These are phyloP conservation scores for Solanum ossicruentum DNA, from an alignment of 257 asterid species.

Conservation along the genomic window DNA sequence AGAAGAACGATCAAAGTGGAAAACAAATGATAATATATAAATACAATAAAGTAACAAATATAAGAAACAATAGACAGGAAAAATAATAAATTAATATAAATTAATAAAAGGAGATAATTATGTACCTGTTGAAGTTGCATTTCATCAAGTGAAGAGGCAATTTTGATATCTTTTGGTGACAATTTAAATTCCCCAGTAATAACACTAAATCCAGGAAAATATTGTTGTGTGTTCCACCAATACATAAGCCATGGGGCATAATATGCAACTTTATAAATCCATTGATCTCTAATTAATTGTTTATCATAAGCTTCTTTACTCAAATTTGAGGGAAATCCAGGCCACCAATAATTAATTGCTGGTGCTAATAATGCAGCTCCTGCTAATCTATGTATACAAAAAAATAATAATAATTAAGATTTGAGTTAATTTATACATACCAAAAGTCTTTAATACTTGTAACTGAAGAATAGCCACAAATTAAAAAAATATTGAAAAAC, in stretches of 20 bases:
- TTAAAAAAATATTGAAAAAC: too few relatives aligned
- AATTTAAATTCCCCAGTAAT: conserved; percentile 33
- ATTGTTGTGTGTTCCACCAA: conserved; percentile 76
- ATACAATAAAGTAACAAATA: too few relatives aligned
- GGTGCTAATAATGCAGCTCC: conserved; percentile 56
- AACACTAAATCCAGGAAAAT: conserved; percentile 55
- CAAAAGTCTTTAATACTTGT: not conserved
- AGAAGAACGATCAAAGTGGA: too few relatives aligned
- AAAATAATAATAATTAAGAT: not conserved
- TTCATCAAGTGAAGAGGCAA: conserved; percentile 12
- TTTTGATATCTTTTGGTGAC: conserved; percentile 31
- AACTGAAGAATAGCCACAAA: too few relatives aligned
- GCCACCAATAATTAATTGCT: conserved; percentile 73
- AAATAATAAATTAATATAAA: not conserved
- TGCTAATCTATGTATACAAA: conserved; percentile 28
- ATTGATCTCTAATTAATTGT: conserved; percentile 42
- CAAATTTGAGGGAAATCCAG: conserved; percentile 47
- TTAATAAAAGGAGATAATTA: not conserved
- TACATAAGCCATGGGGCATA: conserved; percentile 53
- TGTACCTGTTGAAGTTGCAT: conserved; percentile 19
- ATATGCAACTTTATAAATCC: conserved; percentile 63
- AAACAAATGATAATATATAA: too few relatives aligned
- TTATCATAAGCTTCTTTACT: conserved; percentile 33
- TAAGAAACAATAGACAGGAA: too few relatives aligned
- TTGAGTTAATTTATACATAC: too few relatives aligned